phyloP scores from a whole-genome alignment of 148 eudicot genomes.

The Silene uniflora region DNA sequence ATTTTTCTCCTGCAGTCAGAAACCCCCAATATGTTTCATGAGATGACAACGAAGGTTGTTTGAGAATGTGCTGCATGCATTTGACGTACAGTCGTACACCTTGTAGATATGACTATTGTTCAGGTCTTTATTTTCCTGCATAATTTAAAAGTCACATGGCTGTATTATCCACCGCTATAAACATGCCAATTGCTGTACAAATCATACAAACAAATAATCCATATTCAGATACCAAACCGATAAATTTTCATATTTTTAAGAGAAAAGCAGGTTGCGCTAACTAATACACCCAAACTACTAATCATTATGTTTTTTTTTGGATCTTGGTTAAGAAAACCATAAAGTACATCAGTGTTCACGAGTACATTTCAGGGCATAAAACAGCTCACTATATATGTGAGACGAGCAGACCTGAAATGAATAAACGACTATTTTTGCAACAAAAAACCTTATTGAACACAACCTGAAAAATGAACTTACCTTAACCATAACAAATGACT shows the following conservation, averaged over 20 bases:
- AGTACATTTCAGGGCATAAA: no score
- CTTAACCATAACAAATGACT: no score
- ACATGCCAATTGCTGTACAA: slow-evolving; percentile 66
- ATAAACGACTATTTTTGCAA: no score
- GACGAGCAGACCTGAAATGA: no score
- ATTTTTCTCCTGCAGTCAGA: no score
- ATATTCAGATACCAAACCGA: neutral
- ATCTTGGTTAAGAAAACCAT: neutral
- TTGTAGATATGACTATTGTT: neutral
- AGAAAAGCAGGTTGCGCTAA: neutral
- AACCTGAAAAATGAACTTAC: no score
- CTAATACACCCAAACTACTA: neutral
- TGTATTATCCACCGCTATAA: no score
- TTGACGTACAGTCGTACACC: neutral
- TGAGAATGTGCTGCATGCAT: neutral
- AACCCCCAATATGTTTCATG: no score
- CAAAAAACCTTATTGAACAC: no score
- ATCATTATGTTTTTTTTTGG: neutral
- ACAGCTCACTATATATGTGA: no score
- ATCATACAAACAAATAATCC: neutral
- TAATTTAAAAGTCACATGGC: neutral
- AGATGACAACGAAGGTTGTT: neutral
- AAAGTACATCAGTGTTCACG: neutral
- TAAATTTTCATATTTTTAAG: neutral
- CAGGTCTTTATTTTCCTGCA: neutral